Base-by-base conservation (phyloP, 371 early-diverging fungal species). In the Lichtheimia ramosa region DNA sequence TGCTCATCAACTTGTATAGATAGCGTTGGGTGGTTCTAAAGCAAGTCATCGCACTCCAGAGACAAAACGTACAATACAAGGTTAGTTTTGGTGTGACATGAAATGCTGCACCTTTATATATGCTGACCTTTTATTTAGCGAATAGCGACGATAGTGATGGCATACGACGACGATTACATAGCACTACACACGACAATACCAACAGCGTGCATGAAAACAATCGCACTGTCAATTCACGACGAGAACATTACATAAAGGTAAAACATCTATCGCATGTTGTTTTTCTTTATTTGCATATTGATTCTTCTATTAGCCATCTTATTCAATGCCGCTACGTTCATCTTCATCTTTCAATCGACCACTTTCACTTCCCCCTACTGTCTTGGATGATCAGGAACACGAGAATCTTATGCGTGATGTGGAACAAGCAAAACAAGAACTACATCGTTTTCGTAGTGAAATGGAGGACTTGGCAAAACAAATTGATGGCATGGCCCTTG, bases 401-500 rank as follows among this genome's bases (percentile, higher is more conserved):
- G 49, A 41, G 16, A 62, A 51, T 23, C 34, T 62, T 5, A 49
- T 56, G 43, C 56, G 43, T 21, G 80, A 80, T 42, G 73, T 80
- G 63, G 68, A 73, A 7, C 66, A 73, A 43, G 79, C 85, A 15
- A 71, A 85, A 46, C 63, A 80, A 42, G 83, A 85, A 21, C 58
- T 85, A 10, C 70, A 65, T 23, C 62, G 77, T 27, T 86, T 85
- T 52, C 74, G 83, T 21, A 70, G 72, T 43, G 83, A 85, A 43
- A 69, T 87, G 62, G 78, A 77, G 23, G 78, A 73, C 1, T 64
- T 87, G 7, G 69, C 79, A 6, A 73, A 79, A 25, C 83, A 86
- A 43, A 79, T 87, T 77, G 70, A 81, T n/a, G 79, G 77, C 41
- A 82, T 87, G 60, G 73, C 77, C 7, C 40, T 73, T 1, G 84